These are phyloP conservation scores for Tulasnella sp. DNA, from an alignment of 768 basidiomycete genomes.

Conservation along the genomic window DNA sequence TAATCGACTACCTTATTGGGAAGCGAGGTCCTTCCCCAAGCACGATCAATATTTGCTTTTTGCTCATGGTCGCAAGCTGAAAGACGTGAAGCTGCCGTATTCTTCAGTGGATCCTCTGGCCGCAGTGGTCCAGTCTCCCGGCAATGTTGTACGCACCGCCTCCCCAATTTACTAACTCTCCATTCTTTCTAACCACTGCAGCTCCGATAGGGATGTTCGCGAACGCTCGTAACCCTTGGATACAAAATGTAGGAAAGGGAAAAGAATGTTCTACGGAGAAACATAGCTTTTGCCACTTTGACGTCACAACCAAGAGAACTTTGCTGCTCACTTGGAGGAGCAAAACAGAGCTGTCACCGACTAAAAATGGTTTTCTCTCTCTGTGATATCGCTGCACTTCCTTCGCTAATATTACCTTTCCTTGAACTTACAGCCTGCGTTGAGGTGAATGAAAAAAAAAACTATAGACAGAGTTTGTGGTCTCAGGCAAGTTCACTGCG, in stretches of 20 bases:
- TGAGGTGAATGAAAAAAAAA: too few relatives aligned
- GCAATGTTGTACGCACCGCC: too few relatives aligned
- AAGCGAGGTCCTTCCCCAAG: too few relatives aligned
- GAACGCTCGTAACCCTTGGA: neutral
- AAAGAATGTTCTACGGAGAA: neutral
- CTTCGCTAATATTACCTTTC: too few relatives aligned
- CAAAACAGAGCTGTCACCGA: neutral
- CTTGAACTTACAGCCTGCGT: neutral
- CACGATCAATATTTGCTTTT: too few relatives aligned
- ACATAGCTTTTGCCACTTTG: neutral
- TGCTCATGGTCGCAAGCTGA: too few relatives aligned
- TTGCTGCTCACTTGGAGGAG: neutral
- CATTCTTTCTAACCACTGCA: neutral
- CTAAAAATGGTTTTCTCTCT: neutral
- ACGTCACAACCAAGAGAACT: neutral
- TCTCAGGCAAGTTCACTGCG: neutral
- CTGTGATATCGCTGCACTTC: too few relatives aligned
- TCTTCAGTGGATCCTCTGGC: too few relatives aligned
- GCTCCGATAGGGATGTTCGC: neutral
- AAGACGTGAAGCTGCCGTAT: too few relatives aligned
- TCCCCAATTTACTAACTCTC: too few relatives aligned
- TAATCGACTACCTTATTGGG: too few relatives aligned
- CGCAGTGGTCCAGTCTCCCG: too few relatives aligned
- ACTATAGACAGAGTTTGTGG: neutral
- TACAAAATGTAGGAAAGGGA: neutral